Base-by-base conservation (phyloP, 1,139 yeast genomes). In the Yamadazyma sp. region DNA sequence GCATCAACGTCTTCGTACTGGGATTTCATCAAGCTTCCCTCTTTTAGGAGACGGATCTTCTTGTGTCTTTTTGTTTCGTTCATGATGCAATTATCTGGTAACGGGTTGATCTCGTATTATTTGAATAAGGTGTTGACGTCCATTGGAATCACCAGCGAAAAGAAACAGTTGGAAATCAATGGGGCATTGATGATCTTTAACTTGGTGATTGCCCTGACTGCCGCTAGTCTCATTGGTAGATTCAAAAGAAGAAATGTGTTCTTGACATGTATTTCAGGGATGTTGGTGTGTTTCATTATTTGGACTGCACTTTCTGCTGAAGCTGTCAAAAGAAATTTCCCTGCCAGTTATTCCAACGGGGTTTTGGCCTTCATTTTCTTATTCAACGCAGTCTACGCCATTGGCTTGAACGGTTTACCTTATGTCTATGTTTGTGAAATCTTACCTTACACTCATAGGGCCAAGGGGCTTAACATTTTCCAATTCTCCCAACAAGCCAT, bases 101-200 rank as follows among this genome's bases (percentile, higher is more conserved):
- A 73, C 44, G 78, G 77, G 39, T 60, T 75, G 36, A 75, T 75
- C 14, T 69, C 78, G 0, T 75, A 73, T 59, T 75, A 75, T 53
- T 57, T 76, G 47, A 65, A 64, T 38, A 64, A 63, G 45, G 78
- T 75, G 16, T 62, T 75, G 49, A 56, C 63, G 41, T 66, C 77
- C 10, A 71, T 75, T 50, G 80, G 80, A 39, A 69, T 74, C 48
- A 73, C 73, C 23, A 61, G 61, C 5, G 59, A 68, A 14, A 55
- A 56, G 17, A 58, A 55, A 45, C 78, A 75, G 55, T 61, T 75
- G 76, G 73, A 69, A 41, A 71, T 75, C 45, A 75, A 75, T 49
- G 78, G 70, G 24, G 59, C 63, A 29, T 54, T 70, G 44, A 67
- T 60, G 62, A 59, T 68, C 33, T 68, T 63, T 47, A 69, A 69